Percentiles rank a stretch among this genome's conserved stretches.
These are phyloP conservation scores for Euphrasia confusa DNA, from an alignment of 257 asterid species.

Conservation along the genomic window DNA sequence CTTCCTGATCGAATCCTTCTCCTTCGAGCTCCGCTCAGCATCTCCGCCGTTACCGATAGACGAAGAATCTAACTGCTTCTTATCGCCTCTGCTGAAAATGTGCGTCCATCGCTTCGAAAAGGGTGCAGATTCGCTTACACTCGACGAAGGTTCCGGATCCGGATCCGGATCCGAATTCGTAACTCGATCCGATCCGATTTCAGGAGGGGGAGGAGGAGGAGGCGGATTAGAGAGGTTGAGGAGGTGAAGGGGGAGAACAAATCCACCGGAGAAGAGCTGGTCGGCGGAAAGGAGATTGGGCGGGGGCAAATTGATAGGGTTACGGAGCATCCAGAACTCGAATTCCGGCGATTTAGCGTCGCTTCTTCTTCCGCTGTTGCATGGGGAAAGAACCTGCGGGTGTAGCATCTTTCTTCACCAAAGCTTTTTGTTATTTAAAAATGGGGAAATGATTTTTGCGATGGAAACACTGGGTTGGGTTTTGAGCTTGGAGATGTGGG, in stretches of 20 bases:
- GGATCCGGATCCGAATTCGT: slow-evolving; percentile 8
- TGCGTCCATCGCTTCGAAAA: slow-evolving; percentile 63
- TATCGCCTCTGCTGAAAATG: slow-evolving; percentile 44
- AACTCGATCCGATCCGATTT: slow-evolving; percentile 28
- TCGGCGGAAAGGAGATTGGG: slow-evolving; percentile 64
- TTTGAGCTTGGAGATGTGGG: slow-evolving; percentile 12
- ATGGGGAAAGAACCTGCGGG: slow-evolving; percentile 34
- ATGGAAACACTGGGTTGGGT: not conserved
- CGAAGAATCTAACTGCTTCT: slow-evolving; percentile 17
- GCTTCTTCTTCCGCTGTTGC: slow-evolving; percentile 41
- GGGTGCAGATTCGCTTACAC: slow-evolving; percentile 20
- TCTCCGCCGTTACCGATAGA: not conserved
- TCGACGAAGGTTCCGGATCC: slow-evolving; percentile 19
- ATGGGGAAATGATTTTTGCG: too few relatives aligned
- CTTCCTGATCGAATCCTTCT: slow-evolving; percentile 20
- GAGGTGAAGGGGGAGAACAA: slow-evolving; percentile 60
- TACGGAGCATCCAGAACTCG: slow-evolving; percentile 67
- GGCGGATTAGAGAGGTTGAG: slow-evolving; percentile 28
- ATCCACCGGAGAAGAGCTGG: slow-evolving; percentile 61
- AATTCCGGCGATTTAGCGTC: slow-evolving; percentile 56
- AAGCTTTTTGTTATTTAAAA: too few relatives aligned
- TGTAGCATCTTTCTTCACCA: too few relatives aligned
- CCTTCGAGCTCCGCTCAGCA: not conserved
- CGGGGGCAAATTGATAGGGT: slow-evolving; percentile 50
- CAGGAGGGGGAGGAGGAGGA: slow-evolving; percentile 17